Percentiles rank a stretch among this genome's conserved stretches.
These are phyloP conservation scores for Dimargaris cristalligena DNA, from an alignment of 192 early-diverging fungal species.

Conservation along the genomic window DNA sequence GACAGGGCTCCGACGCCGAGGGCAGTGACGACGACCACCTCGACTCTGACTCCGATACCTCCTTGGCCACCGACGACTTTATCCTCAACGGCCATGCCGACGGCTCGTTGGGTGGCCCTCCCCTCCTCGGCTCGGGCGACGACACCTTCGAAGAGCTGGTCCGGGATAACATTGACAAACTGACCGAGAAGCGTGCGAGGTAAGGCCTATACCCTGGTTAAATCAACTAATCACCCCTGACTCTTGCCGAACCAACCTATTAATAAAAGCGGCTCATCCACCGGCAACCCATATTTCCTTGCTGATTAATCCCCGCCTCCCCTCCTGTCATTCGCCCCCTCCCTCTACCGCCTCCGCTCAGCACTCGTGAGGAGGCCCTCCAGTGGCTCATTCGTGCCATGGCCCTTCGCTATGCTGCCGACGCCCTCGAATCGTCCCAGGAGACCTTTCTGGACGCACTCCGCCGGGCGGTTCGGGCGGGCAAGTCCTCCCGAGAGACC, in stretches of 20 bases:
- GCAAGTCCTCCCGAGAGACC: neutral
- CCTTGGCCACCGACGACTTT: neutral
- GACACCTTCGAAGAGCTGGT: neutral
- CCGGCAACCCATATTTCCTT: neutral
- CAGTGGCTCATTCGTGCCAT: conserved; percentile 21
- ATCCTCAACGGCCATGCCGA: neutral
- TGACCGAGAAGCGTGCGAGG: conserved; percentile 6
- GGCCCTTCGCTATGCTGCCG: conserved; percentile 25
- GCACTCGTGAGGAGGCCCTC: conserved; percentile 33
- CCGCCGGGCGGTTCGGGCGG: conserved; percentile 19
- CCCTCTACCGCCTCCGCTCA: neutral
- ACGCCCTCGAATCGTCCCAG: conserved; percentile 22
- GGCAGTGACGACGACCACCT: conserved; percentile 4
- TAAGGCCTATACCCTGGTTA: neutral
- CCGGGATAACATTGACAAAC: neutral
- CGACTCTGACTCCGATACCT: neutral
- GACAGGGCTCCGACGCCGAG: neutral
- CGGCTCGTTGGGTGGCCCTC: neutral
- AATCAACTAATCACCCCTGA: neutral
- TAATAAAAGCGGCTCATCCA: neutral
- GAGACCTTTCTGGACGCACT: conserved; percentile 30
- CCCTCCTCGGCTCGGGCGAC: neutral
- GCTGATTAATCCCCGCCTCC: neutral
- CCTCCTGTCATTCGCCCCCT: neutral
- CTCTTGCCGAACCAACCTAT: neutral